Evolutionary conservation across 768 basidiomycete genomes (phyloP).

Genomic region (Russula griseocarnosa): DNA sequence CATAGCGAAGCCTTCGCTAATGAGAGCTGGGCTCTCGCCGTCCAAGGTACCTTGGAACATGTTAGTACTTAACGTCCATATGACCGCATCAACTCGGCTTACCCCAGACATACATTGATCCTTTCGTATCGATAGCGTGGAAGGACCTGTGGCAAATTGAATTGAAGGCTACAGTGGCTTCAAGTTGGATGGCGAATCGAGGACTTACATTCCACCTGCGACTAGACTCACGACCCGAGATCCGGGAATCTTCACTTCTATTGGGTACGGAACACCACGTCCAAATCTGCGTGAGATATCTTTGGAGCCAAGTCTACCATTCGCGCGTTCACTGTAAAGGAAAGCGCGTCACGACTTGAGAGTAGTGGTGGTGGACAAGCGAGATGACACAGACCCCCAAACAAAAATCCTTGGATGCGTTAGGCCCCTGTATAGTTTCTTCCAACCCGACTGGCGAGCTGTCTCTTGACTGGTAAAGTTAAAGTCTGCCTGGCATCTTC

Average conservation of each 20-base stretch:
- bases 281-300: constrained; percentile 35
- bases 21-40: constrained; percentile 41
- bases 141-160: constrained; percentile 58
- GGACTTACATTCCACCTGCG: constrained; percentile 75
- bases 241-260: constrained; percentile 55
- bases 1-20: constrained; percentile 54
- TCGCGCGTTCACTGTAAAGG: constrained; percentile 49
- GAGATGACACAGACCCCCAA: constrained; percentile 53
- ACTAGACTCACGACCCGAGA: constrained; percentile 65
- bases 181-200: not conserved
- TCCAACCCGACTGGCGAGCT: constrained; percentile 75
- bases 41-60: constrained; percentile 53
- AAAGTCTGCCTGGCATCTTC: constrained; percentile 63
- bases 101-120: constrained; percentile 82
- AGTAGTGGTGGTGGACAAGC: not conserved
- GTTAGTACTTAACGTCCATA: not conserved
- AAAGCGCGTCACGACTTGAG: not conserved
- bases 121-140: constrained; percentile 75
- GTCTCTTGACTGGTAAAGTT: constrained; percentile 71
- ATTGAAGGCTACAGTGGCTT: not conserved
- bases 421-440: constrained; percentile 71
- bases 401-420: constrained; percentile 49
- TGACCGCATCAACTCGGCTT: constrained; percentile 26
- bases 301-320: constrained; percentile 61
- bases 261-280: constrained; percentile 59